Percentiles rank a stretch among this genome's conserved stretches.
These are phyloP conservation scores for Dactylorhiza incarnata DNA, from an alignment of 106 monocot genomes.

Conservation along the genomic window DNA sequence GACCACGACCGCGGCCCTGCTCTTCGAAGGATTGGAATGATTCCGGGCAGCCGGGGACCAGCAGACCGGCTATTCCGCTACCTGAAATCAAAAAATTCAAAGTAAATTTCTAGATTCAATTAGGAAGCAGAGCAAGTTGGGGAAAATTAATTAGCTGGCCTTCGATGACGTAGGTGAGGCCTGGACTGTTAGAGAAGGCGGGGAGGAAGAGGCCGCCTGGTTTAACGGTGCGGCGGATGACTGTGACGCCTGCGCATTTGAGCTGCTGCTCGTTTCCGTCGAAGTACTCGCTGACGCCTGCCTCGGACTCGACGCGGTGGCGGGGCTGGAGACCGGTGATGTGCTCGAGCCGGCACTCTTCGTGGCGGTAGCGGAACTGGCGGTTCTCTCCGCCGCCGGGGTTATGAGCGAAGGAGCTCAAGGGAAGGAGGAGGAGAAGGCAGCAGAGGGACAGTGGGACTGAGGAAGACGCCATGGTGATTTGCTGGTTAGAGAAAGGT, in stretches of 20 bases:
- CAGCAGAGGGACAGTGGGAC: neutral
- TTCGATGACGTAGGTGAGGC: slow-evolving; percentile 27
- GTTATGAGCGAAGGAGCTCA: slow-evolving; percentile 8
- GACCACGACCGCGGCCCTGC: neutral
- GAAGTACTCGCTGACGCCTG: slow-evolving; percentile 32
- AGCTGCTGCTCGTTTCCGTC: slow-evolving; percentile 23
- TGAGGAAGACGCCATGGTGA: neutral
- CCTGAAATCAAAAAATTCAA: slow-evolving; percentile 11
- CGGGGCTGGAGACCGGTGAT: slow-evolving; percentile 17
- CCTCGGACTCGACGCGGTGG: slow-evolving; percentile 27
- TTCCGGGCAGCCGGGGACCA: slow-evolving; percentile 42
- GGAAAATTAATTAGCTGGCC: slow-evolving; percentile 1
- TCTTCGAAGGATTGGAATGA: slow-evolving; percentile 21
- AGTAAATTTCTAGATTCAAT: neutral
- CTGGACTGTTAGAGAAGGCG: slow-evolving; percentile 17
- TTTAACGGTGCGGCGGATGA: slow-evolving; percentile 3
- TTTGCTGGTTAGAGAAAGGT: neutral
- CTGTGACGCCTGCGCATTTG: slow-evolving; percentile 26
- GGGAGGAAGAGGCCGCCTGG: slow-evolving; percentile 20
- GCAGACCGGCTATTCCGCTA: slow-evolving; percentile 11
- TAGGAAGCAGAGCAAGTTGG: neutral
- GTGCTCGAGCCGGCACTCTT: slow-evolving; percentile 22
- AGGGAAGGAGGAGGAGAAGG: slow-evolving; percentile 10
- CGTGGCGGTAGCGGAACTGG: neutral
- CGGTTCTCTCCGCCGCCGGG: slow-evolving; percentile 1